A percentile compares a stretch with the other conserved stretches of the same genome.
These are phyloP conservation scores for Picea mariana DNA, from an alignment of 83 land plant species.

Conservation along the genomic window DNA sequence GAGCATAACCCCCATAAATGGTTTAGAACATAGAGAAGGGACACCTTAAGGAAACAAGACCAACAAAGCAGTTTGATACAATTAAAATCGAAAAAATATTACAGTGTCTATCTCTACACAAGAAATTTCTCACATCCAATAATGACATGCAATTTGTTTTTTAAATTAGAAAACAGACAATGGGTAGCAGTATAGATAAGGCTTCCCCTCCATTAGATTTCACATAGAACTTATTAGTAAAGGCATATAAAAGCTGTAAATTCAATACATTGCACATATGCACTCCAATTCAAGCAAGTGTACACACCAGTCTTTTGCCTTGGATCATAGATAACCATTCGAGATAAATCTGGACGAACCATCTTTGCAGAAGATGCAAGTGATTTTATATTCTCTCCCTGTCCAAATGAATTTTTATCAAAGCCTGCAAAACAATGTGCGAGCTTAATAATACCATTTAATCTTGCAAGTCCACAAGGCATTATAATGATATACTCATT, in stretches of 20 bases:
- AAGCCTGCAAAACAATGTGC: conserved; percentile 7
- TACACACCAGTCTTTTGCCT: conserved; percentile 55
- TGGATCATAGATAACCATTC: conserved; percentile 69
- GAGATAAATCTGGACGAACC: conserved; percentile 52
- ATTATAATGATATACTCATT: not conserved
- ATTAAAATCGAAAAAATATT: too few species aligned
- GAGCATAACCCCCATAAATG: too few species aligned
- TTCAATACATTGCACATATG: too few species aligned
- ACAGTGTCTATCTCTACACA: too few species aligned
- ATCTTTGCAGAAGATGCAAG: conserved; percentile 31
- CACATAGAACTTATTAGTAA: too few species aligned
- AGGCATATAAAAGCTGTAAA: too few species aligned
- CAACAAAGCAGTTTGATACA: too few species aligned
- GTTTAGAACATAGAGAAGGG: too few species aligned
- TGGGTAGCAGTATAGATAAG: not conserved
- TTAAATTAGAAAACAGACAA: not conserved
- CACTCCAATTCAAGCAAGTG: not conserved
- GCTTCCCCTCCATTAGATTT: not conserved
- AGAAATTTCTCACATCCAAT: not conserved
- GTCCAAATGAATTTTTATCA: conserved; percentile 31
- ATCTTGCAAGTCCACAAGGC: not conserved
- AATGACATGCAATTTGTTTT: not conserved
- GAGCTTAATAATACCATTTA: not conserved
- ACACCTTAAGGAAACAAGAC: too few species aligned
- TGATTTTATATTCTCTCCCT: conserved; percentile 24